These are phyloP conservation scores for Lizanozyma gosingica DNA, from an alignment of 1,139 yeast species.

Conservation along the genomic window DNA sequence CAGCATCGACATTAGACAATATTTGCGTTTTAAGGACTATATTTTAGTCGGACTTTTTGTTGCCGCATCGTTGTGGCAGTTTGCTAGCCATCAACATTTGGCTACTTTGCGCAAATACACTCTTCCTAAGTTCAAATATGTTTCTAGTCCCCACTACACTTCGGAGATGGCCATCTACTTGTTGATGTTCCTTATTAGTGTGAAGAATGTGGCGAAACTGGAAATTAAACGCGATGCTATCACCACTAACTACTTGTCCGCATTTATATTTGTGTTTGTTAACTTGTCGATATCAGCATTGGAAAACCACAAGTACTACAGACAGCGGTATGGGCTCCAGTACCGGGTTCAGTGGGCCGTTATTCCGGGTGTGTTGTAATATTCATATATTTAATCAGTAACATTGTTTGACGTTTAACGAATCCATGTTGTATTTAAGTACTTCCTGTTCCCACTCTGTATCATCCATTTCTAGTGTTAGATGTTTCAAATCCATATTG, in stretches of 20 bases:
- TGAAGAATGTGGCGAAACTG: constrained; percentile 8
- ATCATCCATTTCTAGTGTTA: no score
- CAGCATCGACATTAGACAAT: constrained; percentile 39
- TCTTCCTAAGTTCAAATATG: constrained; percentile 48
- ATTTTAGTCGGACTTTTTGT: constrained; percentile 20
- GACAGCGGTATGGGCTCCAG: constrained; percentile 4
- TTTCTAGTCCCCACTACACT: constrained; percentile 74
- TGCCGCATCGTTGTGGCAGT: constrained; percentile 48
- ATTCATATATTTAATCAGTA: no score
- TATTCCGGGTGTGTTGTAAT: not conserved
- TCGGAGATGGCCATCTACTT: constrained; percentile 65
- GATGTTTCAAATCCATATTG: no score
- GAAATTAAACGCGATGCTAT: constrained; percentile 4
- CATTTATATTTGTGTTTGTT: constrained; percentile 48
- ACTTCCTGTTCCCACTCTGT: no score
- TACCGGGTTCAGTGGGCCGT: not conserved
- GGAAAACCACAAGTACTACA: constrained; percentile 50
- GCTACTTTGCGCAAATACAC: constrained; percentile 58
- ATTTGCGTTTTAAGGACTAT: constrained; percentile 38
- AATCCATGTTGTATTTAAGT: no score
- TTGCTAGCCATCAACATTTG: constrained; percentile 48
- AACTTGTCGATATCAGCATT: constrained; percentile 58
- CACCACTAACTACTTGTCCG: constrained; percentile 13
- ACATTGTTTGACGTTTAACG: no score
- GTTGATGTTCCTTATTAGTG: constrained; percentile 18